Evolutionary conservation across 176 grass and related monocot species (phyloP), one percentile per base, ranked within the genome.

Genomic region (Juncus effusus): DNA sequence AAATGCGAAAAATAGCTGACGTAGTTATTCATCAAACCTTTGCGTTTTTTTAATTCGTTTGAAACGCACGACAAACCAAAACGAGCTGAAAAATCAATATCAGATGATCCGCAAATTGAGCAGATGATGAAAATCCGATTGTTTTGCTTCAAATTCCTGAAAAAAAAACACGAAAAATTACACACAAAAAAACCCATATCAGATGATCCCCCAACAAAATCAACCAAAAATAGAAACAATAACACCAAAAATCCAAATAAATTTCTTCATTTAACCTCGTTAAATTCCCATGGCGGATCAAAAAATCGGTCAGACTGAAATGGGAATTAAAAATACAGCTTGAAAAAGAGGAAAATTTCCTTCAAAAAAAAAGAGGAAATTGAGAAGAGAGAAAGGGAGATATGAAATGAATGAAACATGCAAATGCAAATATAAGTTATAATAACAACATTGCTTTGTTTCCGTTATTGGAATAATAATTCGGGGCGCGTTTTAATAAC

Each of bases 401-500:
- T 10, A 56, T 15, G 7, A 16, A 53, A 72, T 59, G 68, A 9
- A 13, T 4, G 44, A 47, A 47, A 47, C 44, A 9, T 5, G 6
- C 6, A 47, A 47, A 47, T 47, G 44, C 44, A 47, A 47, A 6
- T 28, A 28, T 28, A 28, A 28, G 66, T 57, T 40, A 35, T 57
- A 35, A 38, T 38, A 59, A 59, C 54, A 16, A 8, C 56, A 40
- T 58, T 58, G 13, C 35, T 57, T 70, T n/a, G 10, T 7, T 57
- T 42, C 12, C 10, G 61, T 64, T 70, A 42, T 11, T 58, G 16
- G 42, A 72, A 59, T 13, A 70, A 40, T 70, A 72, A 28, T 57
- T 56, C 3, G 52, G 42, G 67, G 67, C 8, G 67, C 53, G 54
- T 71, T 16, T 14, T 12, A 5, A 42, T 52, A 59, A 14, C 6